A percentile compares a stretch with the other conserved stretches of the same genome.
Evolutionary conservation across 345 rosid species (phyloP).

Genomic region (Populus davidiana): DNA sequence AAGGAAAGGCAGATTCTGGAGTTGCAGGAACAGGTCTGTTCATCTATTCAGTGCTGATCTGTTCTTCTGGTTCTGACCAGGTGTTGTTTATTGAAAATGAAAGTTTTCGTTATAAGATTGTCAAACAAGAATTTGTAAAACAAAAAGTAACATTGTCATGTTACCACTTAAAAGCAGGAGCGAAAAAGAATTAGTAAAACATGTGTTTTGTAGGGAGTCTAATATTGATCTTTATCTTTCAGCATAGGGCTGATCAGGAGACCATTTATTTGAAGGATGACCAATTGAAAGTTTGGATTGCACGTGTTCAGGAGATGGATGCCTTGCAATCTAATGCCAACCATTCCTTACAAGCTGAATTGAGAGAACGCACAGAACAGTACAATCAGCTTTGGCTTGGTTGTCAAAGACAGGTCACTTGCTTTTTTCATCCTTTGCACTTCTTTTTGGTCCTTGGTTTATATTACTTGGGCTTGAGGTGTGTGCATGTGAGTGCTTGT

Average conservation of each 20-base stretch:
- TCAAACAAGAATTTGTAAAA: background rate
- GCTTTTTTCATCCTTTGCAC: conserved; percentile 4
- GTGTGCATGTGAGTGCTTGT: background rate
- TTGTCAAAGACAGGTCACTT: conserved; percentile 90
- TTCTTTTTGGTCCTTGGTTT: conserved; percentile 1
- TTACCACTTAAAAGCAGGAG: background rate
- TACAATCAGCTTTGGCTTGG: conserved; percentile 88
- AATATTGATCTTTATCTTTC: conserved; percentile 33
- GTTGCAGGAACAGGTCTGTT: conserved; percentile 85
- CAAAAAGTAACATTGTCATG: background rate
- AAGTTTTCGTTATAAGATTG: background rate
- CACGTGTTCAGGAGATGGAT: conserved; percentile 87
- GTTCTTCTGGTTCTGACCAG: background rate
- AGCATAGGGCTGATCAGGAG: conserved; percentile 93
- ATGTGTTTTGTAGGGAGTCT: conserved; percentile 1
- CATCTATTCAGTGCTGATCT: background rate
- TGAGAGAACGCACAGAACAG: conserved; percentile 82
- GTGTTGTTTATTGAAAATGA: background rate
- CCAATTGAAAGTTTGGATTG: conserved; percentile 77
- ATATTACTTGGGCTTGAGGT: conserved; percentile 1
- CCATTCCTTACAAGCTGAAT: conserved; percentile 72
- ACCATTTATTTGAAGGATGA: conserved; percentile 77
- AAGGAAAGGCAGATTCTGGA: conserved; percentile 81
- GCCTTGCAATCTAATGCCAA: conserved; percentile 69
- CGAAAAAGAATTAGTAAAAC: background rate